phyloP scores from a whole-genome alignment of 2,329 filamentous ascomycete genomes.

The Clonostachys chloroleuca region DNA sequence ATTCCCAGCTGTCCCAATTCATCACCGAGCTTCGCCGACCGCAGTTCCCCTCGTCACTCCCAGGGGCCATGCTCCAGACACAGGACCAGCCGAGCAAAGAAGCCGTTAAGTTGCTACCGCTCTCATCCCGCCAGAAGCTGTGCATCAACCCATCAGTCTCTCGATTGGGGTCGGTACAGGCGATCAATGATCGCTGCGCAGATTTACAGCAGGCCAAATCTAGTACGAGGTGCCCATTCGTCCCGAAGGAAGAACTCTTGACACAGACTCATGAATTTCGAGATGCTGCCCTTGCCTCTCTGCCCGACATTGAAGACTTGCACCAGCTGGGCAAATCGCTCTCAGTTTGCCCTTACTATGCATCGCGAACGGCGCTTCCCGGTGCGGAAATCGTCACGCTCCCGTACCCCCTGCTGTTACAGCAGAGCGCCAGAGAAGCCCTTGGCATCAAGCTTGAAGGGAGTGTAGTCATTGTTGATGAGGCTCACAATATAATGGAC shows the following conservation, averaged over 20 bases:
- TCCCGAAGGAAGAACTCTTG: constrained; percentile 75
- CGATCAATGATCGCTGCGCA: constrained; percentile 89
- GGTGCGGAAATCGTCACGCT: constrained; percentile 86
- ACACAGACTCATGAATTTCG: constrained; percentile 73
- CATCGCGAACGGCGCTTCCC: constrained; percentile 79
- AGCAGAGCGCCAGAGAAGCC: constrained; percentile 82
- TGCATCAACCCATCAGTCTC: constrained; percentile 87
- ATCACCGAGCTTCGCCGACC: constrained; percentile 77
- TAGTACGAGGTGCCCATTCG: constrained; percentile 63
- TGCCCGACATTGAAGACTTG: constrained; percentile 93
- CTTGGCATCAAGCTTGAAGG: constrained; percentile 80
- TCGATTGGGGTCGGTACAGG: constrained; percentile 64
- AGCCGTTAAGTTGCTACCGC: constrained; percentile 70
- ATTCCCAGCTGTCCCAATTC: constrained; percentile 89
- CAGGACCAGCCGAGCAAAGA: constrained; percentile 10
- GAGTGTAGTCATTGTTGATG: constrained; percentile 92
- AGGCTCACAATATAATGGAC: constrained; percentile 97
- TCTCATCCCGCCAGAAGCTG: constrained; percentile 81
- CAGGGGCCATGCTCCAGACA: constrained; percentile 26
- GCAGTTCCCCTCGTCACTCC: constrained; percentile 68
- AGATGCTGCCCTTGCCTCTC: constrained; percentile 75
- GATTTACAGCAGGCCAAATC: constrained; percentile 74
- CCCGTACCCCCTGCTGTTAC: constrained; percentile 86
- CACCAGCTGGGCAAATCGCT: constrained; percentile 72
- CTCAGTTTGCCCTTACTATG: constrained; percentile 91